A percentile compares a stretch with the other conserved stretches of the same genome.
Conservation (phyloP, 2,329 filamentous ascomycete species). For the Immersiporthe knoxdaviesiana region DNA sequence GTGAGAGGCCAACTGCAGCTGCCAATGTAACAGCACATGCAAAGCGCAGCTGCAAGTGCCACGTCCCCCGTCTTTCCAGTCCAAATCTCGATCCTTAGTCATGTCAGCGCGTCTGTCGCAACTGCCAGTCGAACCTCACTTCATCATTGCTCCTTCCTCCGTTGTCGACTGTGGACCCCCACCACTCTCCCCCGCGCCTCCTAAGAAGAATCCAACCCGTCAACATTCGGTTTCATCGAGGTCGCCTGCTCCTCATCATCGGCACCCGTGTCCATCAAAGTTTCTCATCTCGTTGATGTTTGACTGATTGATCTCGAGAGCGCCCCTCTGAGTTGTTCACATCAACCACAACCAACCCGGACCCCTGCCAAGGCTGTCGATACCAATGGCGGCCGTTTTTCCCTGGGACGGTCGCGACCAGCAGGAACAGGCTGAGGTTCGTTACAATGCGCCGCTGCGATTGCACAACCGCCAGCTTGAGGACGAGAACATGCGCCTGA, state of each 20-base stretch:
- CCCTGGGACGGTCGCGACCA: constrained; percentile 58
- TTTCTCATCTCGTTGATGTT: background rate
- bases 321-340: no score
- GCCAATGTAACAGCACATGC: constrained; percentile 1
- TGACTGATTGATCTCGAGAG: background rate
- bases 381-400: constrained; percentile 25
- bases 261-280: background rate
- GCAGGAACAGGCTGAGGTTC: constrained; percentile 52
- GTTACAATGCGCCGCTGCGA: constrained; percentile 54
- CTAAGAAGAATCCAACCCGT: background rate
- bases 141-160: constrained; percentile 16
- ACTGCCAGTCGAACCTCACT: constrained; percentile 20
- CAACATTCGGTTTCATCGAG: constrained; percentile 14
- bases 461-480: constrained; percentile 48
- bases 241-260: background rate
- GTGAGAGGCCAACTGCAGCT: background rate
- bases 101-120: constrained; percentile 17
- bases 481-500: constrained; percentile 55
- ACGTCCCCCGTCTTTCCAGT: background rate
- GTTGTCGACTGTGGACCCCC: background rate
- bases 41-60: background rate
- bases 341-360: background rate
- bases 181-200: no score
- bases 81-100: constrained; percentile 19
- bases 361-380: background rate